Base-by-base conservation (phyloP, 257 asterid species). In the Paraleonurus japonicus region DNA sequence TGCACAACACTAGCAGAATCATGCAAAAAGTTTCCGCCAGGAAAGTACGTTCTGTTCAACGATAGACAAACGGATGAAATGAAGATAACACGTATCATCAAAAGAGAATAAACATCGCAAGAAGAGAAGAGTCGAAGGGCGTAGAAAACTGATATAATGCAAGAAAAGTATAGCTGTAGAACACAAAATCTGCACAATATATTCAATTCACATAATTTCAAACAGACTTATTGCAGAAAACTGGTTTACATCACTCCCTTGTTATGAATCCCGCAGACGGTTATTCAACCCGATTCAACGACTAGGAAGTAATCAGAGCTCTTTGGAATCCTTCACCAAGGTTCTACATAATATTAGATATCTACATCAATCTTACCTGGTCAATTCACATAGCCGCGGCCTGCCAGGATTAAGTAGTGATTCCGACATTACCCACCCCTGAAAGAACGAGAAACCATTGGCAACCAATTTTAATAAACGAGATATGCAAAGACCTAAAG, bases 341-440 rank as follows among this genome's bases (percentile, higher is more conserved):
- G 19, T 47, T 51, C 69, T 65, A 45, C 65, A 69, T 23, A 13
- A 43, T 33, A 23, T 32, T 64, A 20, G 61, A 22, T 47, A 59
- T 32, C 67, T 17, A 8, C 32, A 17, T 20, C 15, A 63, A 28
- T 59, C 60, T 75, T 75, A 83, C 71, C 79, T 67, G 59, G 51
- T 80, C 86, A 80, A 30, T 37, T 84, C 87, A 75, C 96, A 91
- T 58, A 94, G 75, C 73, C 97, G 91, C 45, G 95, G 84, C 85
- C 83, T 85, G 50, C 97, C 98, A 32, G 97, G 98, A 84, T 94
- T 94, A 68, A 94, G 96, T 20, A 83, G 89, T 27, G 97, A 86
- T 70, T 94, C 96, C 2, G 98, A 89, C 99, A 95, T 95, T 73
- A 87, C 87, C 99, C 99, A 95, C 33, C 99, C 99, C 96, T 95